A percentile compares a stretch with the other conserved stretches of the same genome.
Conservation (phyloP, 2,329 filamentous ascomycete genomes). For the Cladosporium sp. region DNA sequence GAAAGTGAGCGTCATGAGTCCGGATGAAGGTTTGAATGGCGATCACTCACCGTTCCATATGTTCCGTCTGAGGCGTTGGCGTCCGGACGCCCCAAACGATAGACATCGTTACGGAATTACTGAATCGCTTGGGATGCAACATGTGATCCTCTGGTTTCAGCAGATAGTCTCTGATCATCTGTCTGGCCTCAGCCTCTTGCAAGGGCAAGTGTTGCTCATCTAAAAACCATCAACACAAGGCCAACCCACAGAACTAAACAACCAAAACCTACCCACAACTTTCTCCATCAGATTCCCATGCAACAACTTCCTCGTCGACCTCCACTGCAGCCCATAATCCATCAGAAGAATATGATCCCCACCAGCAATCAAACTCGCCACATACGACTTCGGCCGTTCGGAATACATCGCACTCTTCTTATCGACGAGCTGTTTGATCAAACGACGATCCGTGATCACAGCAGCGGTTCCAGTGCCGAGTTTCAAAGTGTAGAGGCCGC, state of each 20-base stretch:
- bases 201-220: conserved; percentile 41
- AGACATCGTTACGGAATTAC: conserved; percentile 46
- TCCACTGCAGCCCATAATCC: conserved; percentile 44
- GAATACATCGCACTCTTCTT: conserved; percentile 44
- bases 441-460: conserved; percentile 37
- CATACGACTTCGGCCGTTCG: conserved; percentile 32
- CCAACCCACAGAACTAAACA: no score
- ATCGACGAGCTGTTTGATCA: conserved; percentile 43
- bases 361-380: conserved; percentile 41
- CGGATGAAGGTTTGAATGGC: not conserved
- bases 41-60: conserved; percentile 19
- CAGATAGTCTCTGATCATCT: conserved; percentile 45
- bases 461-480: conserved; percentile 37
- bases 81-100: conserved; percentile 30
- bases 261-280: conserved; percentile 23
- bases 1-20: conserved; percentile 22
- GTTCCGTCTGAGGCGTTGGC: conserved; percentile 19
- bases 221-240: no score
- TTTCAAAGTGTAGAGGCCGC: conserved; percentile 33
- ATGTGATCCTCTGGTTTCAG: conserved; percentile 40
- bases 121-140: conserved; percentile 45
- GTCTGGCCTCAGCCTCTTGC: conserved; percentile 45
- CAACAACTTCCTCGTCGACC: conserved; percentile 42
- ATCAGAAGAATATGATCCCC: conserved; percentile 47
- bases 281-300: conserved; percentile 41